Conservation (phyloP, 2,329 filamentous ascomycete species). For the Drechslerella dactyloides region DNA sequence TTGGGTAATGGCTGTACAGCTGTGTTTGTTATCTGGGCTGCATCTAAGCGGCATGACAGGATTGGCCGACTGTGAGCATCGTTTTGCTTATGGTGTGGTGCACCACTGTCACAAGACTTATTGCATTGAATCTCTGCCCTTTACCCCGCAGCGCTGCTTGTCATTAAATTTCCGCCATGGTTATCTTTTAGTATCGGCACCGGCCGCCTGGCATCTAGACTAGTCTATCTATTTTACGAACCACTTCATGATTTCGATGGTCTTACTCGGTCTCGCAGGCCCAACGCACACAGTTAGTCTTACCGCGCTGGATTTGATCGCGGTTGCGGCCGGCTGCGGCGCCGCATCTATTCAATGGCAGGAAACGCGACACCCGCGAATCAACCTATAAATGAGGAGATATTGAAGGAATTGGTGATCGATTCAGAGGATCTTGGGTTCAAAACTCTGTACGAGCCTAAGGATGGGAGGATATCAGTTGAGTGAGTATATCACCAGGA, state of each 20-base stretch:
- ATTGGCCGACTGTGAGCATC: constrained; percentile 1
- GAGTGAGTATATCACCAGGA: constrained; percentile 10
- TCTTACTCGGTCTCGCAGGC: too few relatives aligned
- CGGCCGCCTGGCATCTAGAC: neutral
- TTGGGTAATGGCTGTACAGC: too few relatives aligned
- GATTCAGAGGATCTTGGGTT: constrained; percentile 11
- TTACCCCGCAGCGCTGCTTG: neutral
- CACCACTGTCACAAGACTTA: neutral
- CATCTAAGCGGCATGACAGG: neutral
- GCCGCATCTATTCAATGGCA: neutral
- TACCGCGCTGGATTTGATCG: neutral
- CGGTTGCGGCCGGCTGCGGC: neutral
- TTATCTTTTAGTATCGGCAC: constrained; percentile 2
- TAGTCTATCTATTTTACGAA: neutral
- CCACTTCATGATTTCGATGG: neutral
- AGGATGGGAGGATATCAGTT: neutral
- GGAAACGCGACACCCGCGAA: constrained; percentile 1
- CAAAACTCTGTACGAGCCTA: constrained; percentile 8
- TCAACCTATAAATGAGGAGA: neutral
- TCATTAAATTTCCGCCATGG: constrained; percentile 1
- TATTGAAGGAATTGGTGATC: neutral
- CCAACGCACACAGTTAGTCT: neutral
- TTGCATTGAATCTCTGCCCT: neutral
- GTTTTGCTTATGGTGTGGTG: neutral
- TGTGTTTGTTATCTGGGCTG: constrained; percentile 1